Evolutionary conservation across 2,329 filamentous ascomycete genomes (phyloP), one percentile per base, ranked within the genome.

Genomic region (Diaporthe sp.): DNA sequence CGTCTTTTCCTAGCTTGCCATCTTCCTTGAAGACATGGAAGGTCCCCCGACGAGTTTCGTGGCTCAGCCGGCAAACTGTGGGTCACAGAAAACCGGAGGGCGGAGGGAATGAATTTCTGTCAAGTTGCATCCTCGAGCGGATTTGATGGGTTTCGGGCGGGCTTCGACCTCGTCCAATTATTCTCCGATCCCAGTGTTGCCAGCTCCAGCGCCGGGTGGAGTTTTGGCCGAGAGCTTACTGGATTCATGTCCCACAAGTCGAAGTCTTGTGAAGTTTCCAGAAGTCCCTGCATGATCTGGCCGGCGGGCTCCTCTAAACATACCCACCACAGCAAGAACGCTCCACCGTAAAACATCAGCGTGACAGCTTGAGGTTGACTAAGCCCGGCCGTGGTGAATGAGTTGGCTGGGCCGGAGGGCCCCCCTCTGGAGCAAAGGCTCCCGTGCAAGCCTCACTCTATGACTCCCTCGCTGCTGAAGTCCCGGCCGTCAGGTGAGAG

Each of bases 241-340:
- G 65, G 65, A 34, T 13, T 55, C 19, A 19, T 42, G 49, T 70
- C 65, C 65, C 65, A 70, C 65, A 55, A 31, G 46, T 42, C 22
- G 65, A 70, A 70, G 28, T 55, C 46, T 28, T 42, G n/a, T 70
- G 65, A 70, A 55, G 46, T 55, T 70, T 70, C 65, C 65, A 70
- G 65, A 70, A 70, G 65, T 22, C 65, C 65, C 65, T 70, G 65
- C 65, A 55, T 68, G 65, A 37, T 34, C 65, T 53, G 46, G 65
- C 9, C 65, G 46, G 31, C 46, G 8, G 44, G 62, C 25, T 22
- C 44, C 44, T 68, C 49, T 53, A 55, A 42, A 70, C 42, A 42
- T 70, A 70, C 65, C 65, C 65, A 70, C 49, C 46, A 15, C 7
- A 28, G 49, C 46, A 22, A 51, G 65, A 28, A 28, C 34, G 49